These are phyloP conservation scores for Nitzschia putrida DNA, from an alignment of 108 stramenopile genomes.

Conservation along the genomic window DNA sequence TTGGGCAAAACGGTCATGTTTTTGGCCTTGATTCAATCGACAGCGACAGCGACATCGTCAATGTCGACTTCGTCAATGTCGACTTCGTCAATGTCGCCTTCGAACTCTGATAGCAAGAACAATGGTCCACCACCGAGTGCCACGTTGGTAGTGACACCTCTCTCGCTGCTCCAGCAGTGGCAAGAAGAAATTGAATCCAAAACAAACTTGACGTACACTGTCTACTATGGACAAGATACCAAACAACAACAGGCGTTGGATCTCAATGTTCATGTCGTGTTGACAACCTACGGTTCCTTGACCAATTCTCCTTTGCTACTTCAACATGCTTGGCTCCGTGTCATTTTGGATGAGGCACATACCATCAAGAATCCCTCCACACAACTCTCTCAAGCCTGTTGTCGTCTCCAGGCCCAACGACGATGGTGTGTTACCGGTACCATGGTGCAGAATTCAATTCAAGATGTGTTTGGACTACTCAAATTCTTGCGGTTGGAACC, in stretches of 20 bases:
- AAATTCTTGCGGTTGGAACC: slow-evolving; percentile 84
- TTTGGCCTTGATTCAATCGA: slow-evolving; percentile 54
- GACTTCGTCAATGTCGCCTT: too few relatives aligned
- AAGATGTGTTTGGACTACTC: slow-evolving; percentile 76
- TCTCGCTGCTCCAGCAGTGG: slow-evolving; percentile 83
- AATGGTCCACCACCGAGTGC: slow-evolving; percentile 25
- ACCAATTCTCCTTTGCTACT: slow-evolving; percentile 11
- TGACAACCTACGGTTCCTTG: slow-evolving; percentile 71
- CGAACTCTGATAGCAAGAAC: slow-evolving; percentile 18
- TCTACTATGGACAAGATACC: slow-evolving; percentile 63
- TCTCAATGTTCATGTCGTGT: slow-evolving; percentile 74
- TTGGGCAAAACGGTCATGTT: slow-evolving; percentile 84
- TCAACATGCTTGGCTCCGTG: slow-evolving; percentile 58
- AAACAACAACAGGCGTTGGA: slow-evolving; percentile 7
- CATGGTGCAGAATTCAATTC: slow-evolving; percentile 81
- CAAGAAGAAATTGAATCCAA: slow-evolving; percentile 80
- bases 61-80: too few relatives aligned
- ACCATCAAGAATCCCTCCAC: slow-evolving; percentile 76
- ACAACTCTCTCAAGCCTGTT: slow-evolving; percentile 69
- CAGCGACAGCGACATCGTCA: slow-evolving; percentile 6
- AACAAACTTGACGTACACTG: slow-evolving; percentile 56
- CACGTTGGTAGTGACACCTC: slow-evolving; percentile 79
- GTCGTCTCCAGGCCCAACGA: slow-evolving; percentile 55
- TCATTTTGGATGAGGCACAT: slow-evolving; percentile 86
- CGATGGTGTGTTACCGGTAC: slow-evolving; percentile 86